Percentiles rank a stretch among this genome's conserved stretches.
phyloP scores from a whole-genome alignment of 495 filamentous ascomycete species.

The Hyaloscypha hepaticicola region DNA sequence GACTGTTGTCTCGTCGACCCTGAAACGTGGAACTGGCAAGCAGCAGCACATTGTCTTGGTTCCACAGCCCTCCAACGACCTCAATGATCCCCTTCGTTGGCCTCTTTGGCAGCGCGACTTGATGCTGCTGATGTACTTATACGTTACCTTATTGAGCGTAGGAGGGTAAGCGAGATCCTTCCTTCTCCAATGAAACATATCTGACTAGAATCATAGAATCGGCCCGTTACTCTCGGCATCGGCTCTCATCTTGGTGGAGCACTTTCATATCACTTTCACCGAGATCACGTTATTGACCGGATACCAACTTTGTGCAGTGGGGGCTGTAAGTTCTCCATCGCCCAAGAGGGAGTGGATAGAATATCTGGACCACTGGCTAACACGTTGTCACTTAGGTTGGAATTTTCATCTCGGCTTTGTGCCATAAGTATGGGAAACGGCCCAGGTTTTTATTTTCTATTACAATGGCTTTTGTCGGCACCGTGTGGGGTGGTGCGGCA shows the following conservation, averaged over 20 bases:
- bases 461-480: conserved; percentile 33
- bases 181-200: conserved; percentile 2
- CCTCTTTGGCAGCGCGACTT: conserved; percentile 78
- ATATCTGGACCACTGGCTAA: no score
- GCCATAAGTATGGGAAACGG: conserved; percentile 38
- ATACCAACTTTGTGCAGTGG: conserved; percentile 15
- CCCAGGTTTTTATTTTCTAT: conserved; percentile 34
- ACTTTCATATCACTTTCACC: conserved; percentile 30
- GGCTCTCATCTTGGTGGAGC: conserved; percentile 19
- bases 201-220: not conserved
- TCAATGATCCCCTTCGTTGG: conserved; percentile 78
- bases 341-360: no score
- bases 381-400: no score
- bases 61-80: conserved; percentile 64
- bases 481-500: not conserved
- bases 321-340: no score
- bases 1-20: no score
- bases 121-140: conserved; percentile 70
- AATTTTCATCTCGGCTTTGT: conserved; percentile 32
- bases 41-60: conserved; percentile 58
- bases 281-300: conserved; percentile 15
- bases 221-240: not conserved
- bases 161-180: not conserved
- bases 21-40: not conserved
- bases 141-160: conserved; percentile 32